phyloP scores from a whole-genome alignment of 2,329 filamentous ascomycete species.

The Fusarium udum region DNA sequence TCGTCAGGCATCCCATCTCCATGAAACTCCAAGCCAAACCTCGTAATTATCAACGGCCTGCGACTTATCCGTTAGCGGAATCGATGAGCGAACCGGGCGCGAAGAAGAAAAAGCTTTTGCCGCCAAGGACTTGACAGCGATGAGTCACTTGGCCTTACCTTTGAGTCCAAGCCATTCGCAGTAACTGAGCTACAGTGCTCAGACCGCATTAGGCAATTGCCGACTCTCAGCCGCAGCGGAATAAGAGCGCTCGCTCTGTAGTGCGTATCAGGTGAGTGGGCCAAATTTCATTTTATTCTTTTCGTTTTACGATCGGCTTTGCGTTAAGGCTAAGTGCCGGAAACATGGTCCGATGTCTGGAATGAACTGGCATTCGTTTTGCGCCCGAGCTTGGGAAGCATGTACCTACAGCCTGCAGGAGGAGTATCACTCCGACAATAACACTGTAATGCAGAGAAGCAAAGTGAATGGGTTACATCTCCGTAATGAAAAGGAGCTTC shows the following conservation, averaged over 20 bases:
- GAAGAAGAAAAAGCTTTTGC: not conserved
- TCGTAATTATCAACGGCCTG: not conserved
- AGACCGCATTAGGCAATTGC: slow-evolving; percentile 8
- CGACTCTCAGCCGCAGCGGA: slow-evolving; percentile 25
- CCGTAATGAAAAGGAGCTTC: not conserved
- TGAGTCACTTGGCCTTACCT: not conserved
- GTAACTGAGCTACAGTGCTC: not conserved
- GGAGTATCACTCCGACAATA: not conserved
- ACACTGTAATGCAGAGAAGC: not conserved
- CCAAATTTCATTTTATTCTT: not conserved
- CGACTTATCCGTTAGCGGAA: not conserved
- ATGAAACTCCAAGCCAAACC: not conserved
- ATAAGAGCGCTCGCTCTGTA: not conserved
- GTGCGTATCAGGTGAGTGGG: slow-evolving; percentile 23
- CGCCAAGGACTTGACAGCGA: not conserved
- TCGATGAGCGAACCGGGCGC: not conserved
- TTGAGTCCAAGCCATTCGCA: not conserved
- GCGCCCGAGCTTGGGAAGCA: too few relatives aligned
- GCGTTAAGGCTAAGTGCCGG: not conserved
- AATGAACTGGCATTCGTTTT: not conserved
- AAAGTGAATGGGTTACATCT: not conserved
- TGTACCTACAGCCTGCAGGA: not conserved
- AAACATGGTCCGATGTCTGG: not conserved
- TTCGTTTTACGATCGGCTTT: not conserved
- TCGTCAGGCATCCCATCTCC: not conserved